Base-by-base conservation (phyloP, 441 rosid genomes). In the Euphorbia corollata region DNA sequence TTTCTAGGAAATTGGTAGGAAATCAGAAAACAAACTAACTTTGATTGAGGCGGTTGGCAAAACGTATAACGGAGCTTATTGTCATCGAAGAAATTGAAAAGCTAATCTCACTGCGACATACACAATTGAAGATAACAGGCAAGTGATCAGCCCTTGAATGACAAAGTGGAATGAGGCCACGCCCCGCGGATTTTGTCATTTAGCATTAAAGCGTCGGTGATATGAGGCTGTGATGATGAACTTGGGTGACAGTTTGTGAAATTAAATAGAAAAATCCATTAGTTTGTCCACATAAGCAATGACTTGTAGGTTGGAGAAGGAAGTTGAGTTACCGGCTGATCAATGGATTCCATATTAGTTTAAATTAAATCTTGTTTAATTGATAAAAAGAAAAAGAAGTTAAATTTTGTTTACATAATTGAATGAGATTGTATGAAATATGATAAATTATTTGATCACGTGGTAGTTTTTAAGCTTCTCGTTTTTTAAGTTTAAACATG, bases 11-110 rank as follows among this genome's bases (percentile, higher is more conserved):
- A 45, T 30, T 56, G 45, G 63, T 15, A 30, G 54, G 68, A 59
- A n/a, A n/a, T n/a, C n/a, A n/a, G n/a, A 65, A 47, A 20, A 48
- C 54, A 50, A 74, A 68, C 34, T 51, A 68, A 53, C 12, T 64
- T 67, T 70, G 68, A 60, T 71, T 32, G 15, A 2, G 77, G 75
- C 79, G 69, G 79, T 72, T 65, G 68, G 69, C 24, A 68, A 68
- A 54, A 15, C 20, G 48, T n/a, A 30, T 57, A 15, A 0, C 53
- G 4, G 56, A 30, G 13, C 2, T 10, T 58, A 20, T 22, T 10
- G 55, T 63, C 56, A 69, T 2, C n/a, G 18, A 63, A 34, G 13
- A n/a, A n/a, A n/a, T n/a, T n/a, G n/a, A n/a, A n/a, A n/a, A n/a
- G 2, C n/a, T 66, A 55, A 9, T 3, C 53, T 70, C 62, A 72